phyloP scores from a whole-genome alignment of 106 monocot genomes.

The Narthecium ossifragum region DNA sequence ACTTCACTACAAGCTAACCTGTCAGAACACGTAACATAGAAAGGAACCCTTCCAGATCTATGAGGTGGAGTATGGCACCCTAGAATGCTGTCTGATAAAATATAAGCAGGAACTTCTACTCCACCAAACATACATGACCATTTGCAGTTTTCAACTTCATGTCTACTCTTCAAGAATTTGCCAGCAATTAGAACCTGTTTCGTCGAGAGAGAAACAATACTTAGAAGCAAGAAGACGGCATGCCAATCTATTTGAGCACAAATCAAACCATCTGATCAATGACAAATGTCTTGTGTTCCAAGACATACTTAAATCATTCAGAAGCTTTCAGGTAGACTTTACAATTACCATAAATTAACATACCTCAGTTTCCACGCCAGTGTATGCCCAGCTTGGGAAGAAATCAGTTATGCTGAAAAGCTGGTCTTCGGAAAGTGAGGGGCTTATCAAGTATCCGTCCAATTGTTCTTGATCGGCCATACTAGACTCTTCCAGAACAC shows the following conservation, averaged over 20 bases:
- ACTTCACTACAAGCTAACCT: slow-evolving; percentile 91
- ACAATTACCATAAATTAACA: neutral
- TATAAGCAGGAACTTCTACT: slow-evolving; percentile 78
- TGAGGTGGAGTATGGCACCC: slow-evolving; percentile 64
- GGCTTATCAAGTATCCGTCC: slow-evolving; percentile 53
- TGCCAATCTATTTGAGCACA: neutral
- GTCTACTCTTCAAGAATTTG: slow-evolving; percentile 62
- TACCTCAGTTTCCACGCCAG: slow-evolving; percentile 44
- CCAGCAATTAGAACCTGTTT: slow-evolving; percentile 51
- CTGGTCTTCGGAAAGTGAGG: slow-evolving; percentile 70
- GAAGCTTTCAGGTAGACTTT: neutral
- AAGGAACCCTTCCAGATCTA: slow-evolving; percentile 72
- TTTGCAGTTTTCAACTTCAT: slow-evolving; percentile 45
- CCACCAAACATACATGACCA: slow-evolving; percentile 99
- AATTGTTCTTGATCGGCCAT: slow-evolving; percentile 43
- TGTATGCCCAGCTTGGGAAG: slow-evolving; percentile 63
- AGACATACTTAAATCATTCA: neutral
- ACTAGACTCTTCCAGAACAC: slow-evolving; percentile 46
- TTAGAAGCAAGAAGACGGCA: neutral
- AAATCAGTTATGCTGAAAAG: slow-evolving; percentile 80
- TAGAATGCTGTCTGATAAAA: slow-evolving; percentile 66
- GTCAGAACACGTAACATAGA: slow-evolving; percentile 87
- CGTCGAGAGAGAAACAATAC: neutral
- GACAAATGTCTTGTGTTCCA: neutral
- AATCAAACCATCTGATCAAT: neutral